Conservation (phyloP, 179 eudicot species). For the Heliamphora ciliata region DNA sequence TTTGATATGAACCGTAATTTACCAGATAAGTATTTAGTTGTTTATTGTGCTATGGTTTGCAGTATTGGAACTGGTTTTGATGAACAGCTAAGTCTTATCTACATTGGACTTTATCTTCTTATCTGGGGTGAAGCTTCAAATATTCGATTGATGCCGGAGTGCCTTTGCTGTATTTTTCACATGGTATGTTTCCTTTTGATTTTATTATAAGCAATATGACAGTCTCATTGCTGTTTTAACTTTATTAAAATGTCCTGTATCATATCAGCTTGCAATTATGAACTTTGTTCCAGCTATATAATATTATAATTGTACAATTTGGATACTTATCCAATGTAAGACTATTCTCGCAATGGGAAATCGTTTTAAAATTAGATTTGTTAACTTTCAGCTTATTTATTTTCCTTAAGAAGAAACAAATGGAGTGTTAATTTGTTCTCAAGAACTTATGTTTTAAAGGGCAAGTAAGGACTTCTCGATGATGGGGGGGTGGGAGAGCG, state of each 20-base stretch:
- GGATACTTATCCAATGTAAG: not conserved
- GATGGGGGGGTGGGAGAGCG: no score
- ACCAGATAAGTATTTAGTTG: not conserved
- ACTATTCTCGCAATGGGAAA: not conserved
- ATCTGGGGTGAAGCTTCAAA: constrained; percentile 99
- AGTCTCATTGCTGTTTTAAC: not conserved
- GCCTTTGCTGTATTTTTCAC: constrained; percentile 94
- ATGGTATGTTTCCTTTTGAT: constrained; percentile 39
- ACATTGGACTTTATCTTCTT: constrained; percentile 90
- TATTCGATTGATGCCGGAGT: constrained; percentile 94
- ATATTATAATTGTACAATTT: not conserved
- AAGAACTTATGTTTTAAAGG: no score
- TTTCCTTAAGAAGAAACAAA: no score
- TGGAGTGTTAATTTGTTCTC: no score
- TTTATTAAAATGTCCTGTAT: not conserved
- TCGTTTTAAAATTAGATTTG: not conserved
- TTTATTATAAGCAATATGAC: not conserved
- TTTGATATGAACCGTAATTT: not conserved
- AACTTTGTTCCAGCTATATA: not conserved
- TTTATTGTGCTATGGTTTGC: constrained; percentile 13
- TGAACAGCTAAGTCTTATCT: constrained; percentile 63
- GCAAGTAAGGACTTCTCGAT: no score
- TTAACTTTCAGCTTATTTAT: not conserved
- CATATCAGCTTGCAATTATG: not conserved
- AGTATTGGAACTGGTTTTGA: constrained; percentile 55